Conservation (phyloP, 345 rosid species). For the Kandelia obovata region DNA sequence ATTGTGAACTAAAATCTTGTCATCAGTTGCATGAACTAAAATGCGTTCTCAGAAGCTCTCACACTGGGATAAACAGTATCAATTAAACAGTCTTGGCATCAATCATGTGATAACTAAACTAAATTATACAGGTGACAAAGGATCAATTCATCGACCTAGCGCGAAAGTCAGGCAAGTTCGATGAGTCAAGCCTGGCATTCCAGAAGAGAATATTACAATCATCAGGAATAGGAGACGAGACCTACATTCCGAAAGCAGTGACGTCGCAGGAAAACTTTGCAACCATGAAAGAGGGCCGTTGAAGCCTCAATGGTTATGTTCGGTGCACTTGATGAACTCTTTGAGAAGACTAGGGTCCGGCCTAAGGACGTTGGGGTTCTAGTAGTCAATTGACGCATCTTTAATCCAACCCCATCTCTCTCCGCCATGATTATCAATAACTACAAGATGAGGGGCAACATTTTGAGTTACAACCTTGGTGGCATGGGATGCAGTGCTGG, state of each 20-base stretch:
- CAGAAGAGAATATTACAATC: conserved; percentile 60
- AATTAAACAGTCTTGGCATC: too few relatives aligned
- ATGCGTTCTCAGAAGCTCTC: too few relatives aligned
- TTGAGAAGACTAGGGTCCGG: conserved; percentile 68
- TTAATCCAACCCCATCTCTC: conserved; percentile 89
- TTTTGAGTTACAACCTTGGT: conserved; percentile 85
- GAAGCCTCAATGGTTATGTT: conserved; percentile 84
- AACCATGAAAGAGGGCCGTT: conserved; percentile 86
- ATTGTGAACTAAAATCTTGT: too few relatives aligned
- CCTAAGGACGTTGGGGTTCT: conserved; percentile 88
- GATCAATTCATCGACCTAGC: conserved; percentile 62
- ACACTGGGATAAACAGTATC: too few relatives aligned
- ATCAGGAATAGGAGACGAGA: conserved; percentile 86
- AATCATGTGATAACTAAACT: background rate
- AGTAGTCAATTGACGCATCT: conserved; percentile 89
- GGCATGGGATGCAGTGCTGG: conserved; percentile 98
- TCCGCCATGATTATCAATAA: conserved; percentile 93
- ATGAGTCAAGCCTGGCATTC: conserved; percentile 56
- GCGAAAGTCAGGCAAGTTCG: conserved; percentile 58
- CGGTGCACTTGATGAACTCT: conserved; percentile 83
- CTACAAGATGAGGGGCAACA: conserved; percentile 92
- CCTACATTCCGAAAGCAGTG: conserved; percentile 66
- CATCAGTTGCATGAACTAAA: too few relatives aligned
- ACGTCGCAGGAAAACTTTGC: conserved; percentile 47
- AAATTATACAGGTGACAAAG: conserved; percentile 49